Evolutionary conservation across 441 rosid genomes (phyloP).

Genomic region (Erodium moschatum): DNA sequence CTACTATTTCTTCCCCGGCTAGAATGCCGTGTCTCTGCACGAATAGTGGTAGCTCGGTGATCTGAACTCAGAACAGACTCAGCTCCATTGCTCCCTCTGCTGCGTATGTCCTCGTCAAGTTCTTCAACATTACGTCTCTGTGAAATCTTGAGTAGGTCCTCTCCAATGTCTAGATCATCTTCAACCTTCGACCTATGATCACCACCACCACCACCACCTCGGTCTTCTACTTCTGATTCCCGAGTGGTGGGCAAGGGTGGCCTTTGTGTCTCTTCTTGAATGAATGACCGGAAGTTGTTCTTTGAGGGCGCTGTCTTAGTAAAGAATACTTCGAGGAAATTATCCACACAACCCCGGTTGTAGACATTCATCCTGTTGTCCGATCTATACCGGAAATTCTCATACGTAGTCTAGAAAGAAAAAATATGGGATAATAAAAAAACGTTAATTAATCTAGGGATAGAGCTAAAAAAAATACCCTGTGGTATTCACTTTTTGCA

Average conservation of each 20-base stretch:
- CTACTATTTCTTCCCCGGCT: slow-evolving; percentile 67
- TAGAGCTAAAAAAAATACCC: no score
- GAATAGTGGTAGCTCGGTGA: slow-evolving; percentile 24
- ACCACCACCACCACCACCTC: slow-evolving; percentile 41
- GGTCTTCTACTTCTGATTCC: slow-evolving; percentile 42
- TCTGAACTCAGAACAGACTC: slow-evolving; percentile 43
- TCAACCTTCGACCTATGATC: slow-evolving; percentile 60
- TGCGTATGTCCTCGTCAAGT: slow-evolving; percentile 47
- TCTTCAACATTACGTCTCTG: slow-evolving; percentile 59
- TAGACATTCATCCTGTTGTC: slow-evolving; percentile 61
- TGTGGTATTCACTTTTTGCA: no score
- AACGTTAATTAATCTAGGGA: no score
- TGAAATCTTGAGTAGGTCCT: slow-evolving; percentile 64
- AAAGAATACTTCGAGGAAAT: slow-evolving; percentile 70
- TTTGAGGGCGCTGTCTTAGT: slow-evolving; percentile 57
- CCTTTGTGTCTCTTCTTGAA: slow-evolving; percentile 53
- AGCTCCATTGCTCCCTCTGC: slow-evolving; percentile 38
- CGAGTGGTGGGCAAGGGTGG: slow-evolving; percentile 38
- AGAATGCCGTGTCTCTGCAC: slow-evolving; percentile 25
- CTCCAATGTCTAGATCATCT: slow-evolving; percentile 70
- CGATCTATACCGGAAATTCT: slow-evolving; percentile 80
- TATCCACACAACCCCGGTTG: slow-evolving; percentile 48
- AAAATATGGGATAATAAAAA: no score
- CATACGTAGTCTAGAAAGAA: slow-evolving; percentile 69
- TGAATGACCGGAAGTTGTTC: slow-evolving; percentile 61